Percentiles rank a stretch among this genome's conserved stretches.
phyloP scores from a whole-genome alignment of 2,329 filamentous ascomycete genomes.

The Pseudogymnoascus verrucosus region DNA sequence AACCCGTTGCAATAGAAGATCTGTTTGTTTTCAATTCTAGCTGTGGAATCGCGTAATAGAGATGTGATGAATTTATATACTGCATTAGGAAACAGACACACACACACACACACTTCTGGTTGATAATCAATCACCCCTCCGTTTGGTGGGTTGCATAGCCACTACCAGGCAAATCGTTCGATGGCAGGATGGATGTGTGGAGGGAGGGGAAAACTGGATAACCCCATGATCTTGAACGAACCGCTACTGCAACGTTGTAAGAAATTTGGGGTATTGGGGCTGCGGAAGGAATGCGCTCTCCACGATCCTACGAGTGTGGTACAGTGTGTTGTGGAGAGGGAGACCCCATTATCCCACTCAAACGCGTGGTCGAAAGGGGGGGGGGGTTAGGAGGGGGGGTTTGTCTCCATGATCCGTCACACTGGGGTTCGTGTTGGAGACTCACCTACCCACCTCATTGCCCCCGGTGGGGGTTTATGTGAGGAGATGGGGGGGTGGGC shows the following conservation, averaged over 20 bases:
- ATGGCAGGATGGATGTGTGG: not conserved
- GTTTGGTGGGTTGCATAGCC: not conserved
- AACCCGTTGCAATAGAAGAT: not conserved
- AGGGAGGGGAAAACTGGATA: not conserved
- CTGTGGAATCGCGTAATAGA: not conserved
- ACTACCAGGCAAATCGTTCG: not conserved
- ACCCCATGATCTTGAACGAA: not conserved
- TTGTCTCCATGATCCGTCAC: not conserved
- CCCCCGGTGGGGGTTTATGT: not conserved
- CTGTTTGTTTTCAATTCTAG: not conserved
- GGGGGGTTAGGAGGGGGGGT: not conserved
- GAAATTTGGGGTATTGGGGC: not conserved
- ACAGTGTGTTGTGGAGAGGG: not conserved
- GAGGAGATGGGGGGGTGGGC: not conserved
- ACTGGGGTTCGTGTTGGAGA: not conserved
- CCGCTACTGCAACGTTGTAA: not conserved
- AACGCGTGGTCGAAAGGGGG: not conserved
- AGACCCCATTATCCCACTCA: conserved; percentile 1
- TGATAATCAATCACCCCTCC: not conserved
- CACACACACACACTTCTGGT: not conserved
- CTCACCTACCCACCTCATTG: not conserved
- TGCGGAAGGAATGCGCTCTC: not conserved
- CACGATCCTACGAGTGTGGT: not conserved
- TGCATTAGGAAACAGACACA: not conserved
- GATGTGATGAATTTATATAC: not conserved